Conservation (phyloP, 305 asterid genomes). For the Solanum hybrid region DNA sequence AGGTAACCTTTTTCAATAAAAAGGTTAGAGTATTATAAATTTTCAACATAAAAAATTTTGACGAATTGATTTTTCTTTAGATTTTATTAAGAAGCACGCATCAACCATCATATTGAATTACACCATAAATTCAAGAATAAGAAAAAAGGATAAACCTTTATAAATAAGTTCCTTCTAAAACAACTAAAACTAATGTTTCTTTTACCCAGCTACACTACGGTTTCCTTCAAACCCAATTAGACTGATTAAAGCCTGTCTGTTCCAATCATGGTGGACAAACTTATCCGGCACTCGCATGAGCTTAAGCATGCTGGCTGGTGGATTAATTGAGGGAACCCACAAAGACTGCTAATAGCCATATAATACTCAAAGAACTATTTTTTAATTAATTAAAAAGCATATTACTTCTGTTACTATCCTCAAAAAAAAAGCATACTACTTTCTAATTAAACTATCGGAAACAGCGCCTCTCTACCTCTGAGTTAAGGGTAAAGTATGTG, state of each 20-base stretch:
- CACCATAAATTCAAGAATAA: background rate
- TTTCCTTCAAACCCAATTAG: background rate
- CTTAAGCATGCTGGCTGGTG: background rate
- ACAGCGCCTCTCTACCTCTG: background rate
- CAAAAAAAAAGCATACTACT: background rate
- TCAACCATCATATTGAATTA: background rate
- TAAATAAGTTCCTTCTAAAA: slow-evolving; percentile 68
- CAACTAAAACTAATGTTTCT: slow-evolving; percentile 22
- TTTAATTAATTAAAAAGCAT: background rate
- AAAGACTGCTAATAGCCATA: background rate
- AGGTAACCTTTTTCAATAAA: background rate
- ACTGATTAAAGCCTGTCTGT: background rate
- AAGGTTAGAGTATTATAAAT: background rate
- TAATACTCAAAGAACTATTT: background rate
- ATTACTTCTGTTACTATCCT: background rate
- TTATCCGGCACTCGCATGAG: background rate
- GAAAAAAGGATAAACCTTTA: slow-evolving; percentile 43
- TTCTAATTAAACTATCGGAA: background rate
- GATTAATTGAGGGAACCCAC: background rate
- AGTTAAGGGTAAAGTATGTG: background rate
- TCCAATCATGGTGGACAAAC: background rate
- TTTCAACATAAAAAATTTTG: background rate
- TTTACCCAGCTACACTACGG: slow-evolving; percentile 22
- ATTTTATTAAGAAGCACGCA: background rate
- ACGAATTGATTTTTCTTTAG: background rate